Percentiles rank a stretch among this genome's conserved stretches.
Evolutionary conservation across 306 rosid species (phyloP).

Genomic region (Cucumis cinereus): DNA sequence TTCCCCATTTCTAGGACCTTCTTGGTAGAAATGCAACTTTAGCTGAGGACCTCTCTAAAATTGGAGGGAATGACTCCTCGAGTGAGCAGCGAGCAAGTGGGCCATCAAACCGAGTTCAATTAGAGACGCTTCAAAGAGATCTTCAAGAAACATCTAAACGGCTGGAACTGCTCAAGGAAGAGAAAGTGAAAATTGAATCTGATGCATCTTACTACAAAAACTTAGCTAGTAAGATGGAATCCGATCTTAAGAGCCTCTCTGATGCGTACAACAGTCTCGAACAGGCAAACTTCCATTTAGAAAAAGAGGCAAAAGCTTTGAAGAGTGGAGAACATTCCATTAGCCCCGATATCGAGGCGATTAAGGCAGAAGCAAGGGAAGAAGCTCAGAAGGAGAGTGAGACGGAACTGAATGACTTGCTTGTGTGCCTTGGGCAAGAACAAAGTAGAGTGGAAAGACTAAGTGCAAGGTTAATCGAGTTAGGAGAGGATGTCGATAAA

Average conservation of each 20-base stretch:
- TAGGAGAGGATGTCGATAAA: conserved; percentile 76
- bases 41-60: conserved; percentile 72
- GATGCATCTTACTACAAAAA: conserved; percentile 51
- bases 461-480: conserved; percentile 63
- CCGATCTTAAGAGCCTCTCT: conserved; percentile 80
- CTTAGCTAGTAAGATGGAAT: conserved; percentile 75
- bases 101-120: conserved; percentile 49
- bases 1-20: conserved; percentile 43
- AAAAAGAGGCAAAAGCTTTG: conserved; percentile 54
- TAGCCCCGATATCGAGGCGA: conserved; percentile 53
- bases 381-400: conserved; percentile 92
- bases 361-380: conserved; percentile 90
- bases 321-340: conserved; percentile 31
- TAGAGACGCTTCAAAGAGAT: conserved; percentile 67
- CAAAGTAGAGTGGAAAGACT: conserved; percentile 81
- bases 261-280: conserved; percentile 97
- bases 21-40: conserved; percentile 59
- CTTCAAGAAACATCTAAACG: conserved; percentile 62
- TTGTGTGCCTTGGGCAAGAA: conserved; percentile 96
- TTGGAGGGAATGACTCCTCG: conserved; percentile 29
- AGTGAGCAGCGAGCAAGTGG: conserved; percentile 52
- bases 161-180: conserved; percentile 64
- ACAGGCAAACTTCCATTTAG: conserved; percentile 60
- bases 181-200: conserved; percentile 56
- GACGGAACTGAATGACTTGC: conserved; percentile 78